Percentiles rank a stretch among this genome's conserved stretches.
phyloP scores from a whole-genome alignment of 371 early-diverging fungal genomes.

The Zychaea mexicana region DNA sequence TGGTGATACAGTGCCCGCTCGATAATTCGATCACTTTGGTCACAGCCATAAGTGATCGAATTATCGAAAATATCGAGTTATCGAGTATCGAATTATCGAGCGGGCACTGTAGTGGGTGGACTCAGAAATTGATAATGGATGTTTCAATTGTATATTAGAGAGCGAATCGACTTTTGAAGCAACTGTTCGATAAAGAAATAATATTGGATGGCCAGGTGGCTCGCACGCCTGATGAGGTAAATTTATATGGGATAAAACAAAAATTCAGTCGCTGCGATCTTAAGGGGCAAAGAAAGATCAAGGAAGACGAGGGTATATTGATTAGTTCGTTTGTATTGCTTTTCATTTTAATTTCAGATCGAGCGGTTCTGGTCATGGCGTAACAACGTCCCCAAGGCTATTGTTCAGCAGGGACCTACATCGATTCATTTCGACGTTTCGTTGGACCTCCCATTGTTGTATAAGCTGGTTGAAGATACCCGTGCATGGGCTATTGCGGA shows the following conservation, averaged over 20 bases:
- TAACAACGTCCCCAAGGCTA: constrained; percentile 35
- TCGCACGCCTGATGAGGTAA: constrained; percentile 21
- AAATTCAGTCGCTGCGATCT: too few species aligned
- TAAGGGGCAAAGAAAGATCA: neutral
- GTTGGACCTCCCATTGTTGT: constrained; percentile 80
- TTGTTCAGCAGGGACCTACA: constrained; percentile 51
- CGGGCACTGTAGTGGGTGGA: too few species aligned
- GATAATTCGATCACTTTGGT: too few species aligned
- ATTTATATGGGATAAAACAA: neutral
- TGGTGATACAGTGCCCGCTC: too few species aligned
- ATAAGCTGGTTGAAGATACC: constrained; percentile 77
- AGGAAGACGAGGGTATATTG: neutral
- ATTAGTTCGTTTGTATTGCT: constrained; percentile 20
- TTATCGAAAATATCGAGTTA: too few species aligned
- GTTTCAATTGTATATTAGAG: too few species aligned
- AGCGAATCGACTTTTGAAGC: constrained; percentile 60
- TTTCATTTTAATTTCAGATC: constrained; percentile 22
- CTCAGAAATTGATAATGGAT: too few species aligned
- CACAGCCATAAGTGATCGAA: too few species aligned
- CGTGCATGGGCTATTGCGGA: constrained; percentile 49
- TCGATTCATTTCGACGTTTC: constrained; percentile 81
- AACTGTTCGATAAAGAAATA: constrained; percentile 53
- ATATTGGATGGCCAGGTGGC: constrained; percentile 84
- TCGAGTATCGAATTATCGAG: too few species aligned
- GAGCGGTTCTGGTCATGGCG: constrained; percentile 43